Evolutionary conservation across 2,329 filamentous ascomycete species (phyloP).

Genomic region (Fusarium sterilihyphosum): DNA sequence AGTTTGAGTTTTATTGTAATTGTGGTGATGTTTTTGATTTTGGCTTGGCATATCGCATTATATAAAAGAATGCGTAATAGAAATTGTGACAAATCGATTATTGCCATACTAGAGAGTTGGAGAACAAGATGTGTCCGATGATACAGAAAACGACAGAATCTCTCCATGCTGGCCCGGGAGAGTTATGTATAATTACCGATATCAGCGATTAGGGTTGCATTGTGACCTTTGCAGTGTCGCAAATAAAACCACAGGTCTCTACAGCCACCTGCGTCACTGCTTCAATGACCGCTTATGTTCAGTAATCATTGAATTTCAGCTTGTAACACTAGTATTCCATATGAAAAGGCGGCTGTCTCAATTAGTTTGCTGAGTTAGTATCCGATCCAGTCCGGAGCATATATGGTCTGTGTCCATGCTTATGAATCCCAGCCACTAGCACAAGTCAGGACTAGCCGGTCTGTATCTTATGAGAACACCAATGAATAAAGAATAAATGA

Average conservation of each 20-base stretch:
- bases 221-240: neutral
- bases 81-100: neutral
- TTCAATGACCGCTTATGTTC: neutral
- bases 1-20: fast-evolving
- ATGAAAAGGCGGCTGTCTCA: fast-evolving
- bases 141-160: fast-evolving
- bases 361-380: neutral
- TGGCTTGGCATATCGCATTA: neutral
- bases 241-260: neutral
- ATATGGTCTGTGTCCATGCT: neutral
- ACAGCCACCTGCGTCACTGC: neutral
- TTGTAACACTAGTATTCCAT: fast-evolving
- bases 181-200: neutral
- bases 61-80: fast-evolving
- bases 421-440: no score
- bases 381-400: neutral
- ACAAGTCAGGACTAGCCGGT: no score
- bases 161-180: neutral
- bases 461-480: no score
- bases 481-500: neutral
- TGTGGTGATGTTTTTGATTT: neutral
- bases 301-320: neutral
- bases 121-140: fast-evolving
- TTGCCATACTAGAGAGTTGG: fast-evolving
- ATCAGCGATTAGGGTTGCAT: neutral